Evolutionary conservation across 2,329 filamentous ascomycete genomes (phyloP), one percentile per base, ranked within the genome.

Genomic region (Pseudogymnoascus sp.): DNA sequence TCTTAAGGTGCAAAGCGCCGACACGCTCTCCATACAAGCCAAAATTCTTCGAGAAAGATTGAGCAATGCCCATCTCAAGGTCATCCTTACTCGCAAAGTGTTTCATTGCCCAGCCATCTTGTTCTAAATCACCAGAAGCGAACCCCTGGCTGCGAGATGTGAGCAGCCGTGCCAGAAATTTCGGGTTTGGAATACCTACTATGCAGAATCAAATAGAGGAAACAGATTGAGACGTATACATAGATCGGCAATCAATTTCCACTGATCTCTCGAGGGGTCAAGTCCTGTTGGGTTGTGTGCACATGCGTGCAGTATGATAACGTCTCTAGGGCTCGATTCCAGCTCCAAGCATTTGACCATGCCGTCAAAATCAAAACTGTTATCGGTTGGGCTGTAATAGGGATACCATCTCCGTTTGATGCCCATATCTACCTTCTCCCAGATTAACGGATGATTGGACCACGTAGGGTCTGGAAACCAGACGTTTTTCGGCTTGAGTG

Each of bases 1-100:
- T 13, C n/a, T n/a, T 11, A 13, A 60, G 23, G 69, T 66, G 2
- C 71, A 71, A 1, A 72, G 66, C n/a, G 0, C 75, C 76, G 8
- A 74, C 69, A 2, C 75, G 68, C 62, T 77, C 75, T 64, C 76
- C 77, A 62, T 78, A 78, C 0, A 78, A 66, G 0, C 77, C 77
- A 72, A 86, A 83, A 71, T 80, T 84, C 75, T 87, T 87, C 2
- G 84, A 82, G 68, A 86, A 87, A 0, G 84, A 87, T 71, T 85
- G 78, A 60, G 82, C 82, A 2, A 87, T 75, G 61, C 81, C 80
- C 4, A 83, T 77, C 71, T 86, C 83, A 64, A 79, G 70, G 1
- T 69, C 69, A 7, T 76, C 67, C 26, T 73, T 71, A 13, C 74
- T 71, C 15, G 74, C 68, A 40, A 74, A 74, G 62, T 71, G 64